phyloP scores from a whole-genome alignment of 192 early-diverging fungal genomes.

The Backusella tuberculispora region DNA sequence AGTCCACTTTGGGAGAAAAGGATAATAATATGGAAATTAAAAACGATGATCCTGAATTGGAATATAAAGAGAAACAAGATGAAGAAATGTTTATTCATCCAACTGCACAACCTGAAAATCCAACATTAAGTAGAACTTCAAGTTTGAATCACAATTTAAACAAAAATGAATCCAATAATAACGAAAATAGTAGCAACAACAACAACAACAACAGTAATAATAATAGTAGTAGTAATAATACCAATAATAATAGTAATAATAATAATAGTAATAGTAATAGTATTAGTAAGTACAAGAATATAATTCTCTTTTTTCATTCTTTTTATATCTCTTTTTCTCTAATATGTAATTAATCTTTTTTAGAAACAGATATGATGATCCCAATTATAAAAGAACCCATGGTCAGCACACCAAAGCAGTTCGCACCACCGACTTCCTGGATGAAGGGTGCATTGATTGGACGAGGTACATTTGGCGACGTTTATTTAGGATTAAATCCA shows the following conservation, averaged over 20 bases:
- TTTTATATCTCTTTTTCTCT: no score
- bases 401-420: constrained; percentile 1
- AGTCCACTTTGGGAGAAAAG: not conserved
- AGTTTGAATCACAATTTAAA: not conserved
- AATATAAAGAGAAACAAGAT: constrained; percentile 32
- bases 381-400: not conserved
- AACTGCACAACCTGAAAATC: not conserved
- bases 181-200: constrained; percentile 4
- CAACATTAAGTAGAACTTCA: not conserved
- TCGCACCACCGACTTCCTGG: constrained; percentile 57
- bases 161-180: not conserved
- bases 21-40: not conserved
- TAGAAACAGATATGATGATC: not conserved
- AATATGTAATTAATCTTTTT: no score
- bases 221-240: not conserved
- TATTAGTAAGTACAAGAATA: not conserved
- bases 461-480: constrained; percentile 94
- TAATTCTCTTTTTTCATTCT: no score
- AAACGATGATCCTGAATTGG: constrained; percentile 21
- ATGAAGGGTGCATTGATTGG: constrained; percentile 91
- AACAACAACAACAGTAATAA: not conserved
- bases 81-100: not conserved
- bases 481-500: constrained; percentile 90
- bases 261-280: not conserved
- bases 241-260: not conserved